A percentile compares a stretch with the other conserved stretches of the same genome.
Conservation (phyloP, 345 rosid genomes). For the thale cress (Arabidopsis thaliana) region TAIR10.1 NC_003070.9:20880501-20881000, state of each 20-base stretch:
- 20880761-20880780: conserved; percentile 97
- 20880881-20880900: not conserved
- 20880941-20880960: conserved; percentile 96
- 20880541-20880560: not conserved
- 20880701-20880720: conserved; percentile 90
- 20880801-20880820: conserved; percentile 98
- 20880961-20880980: conserved; percentile 97
- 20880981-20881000: conserved; percentile 85
- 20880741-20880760: conserved; percentile 98
- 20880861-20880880: not conserved
- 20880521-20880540: conserved; percentile 39
- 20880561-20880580: conserved; percentile 43
- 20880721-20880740: conserved; percentile 94
- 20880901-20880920: conserved; percentile 48
- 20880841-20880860: conserved; percentile 26
- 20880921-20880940: conserved; percentile 94
- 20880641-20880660: conserved; percentile 91
- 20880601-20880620: conserved; percentile 99
- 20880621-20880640: conserved; percentile 99
- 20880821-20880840: conserved; percentile 66
- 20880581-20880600: conserved; percentile 58
- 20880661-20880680: conserved; percentile 77
- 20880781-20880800: conserved; percentile 91
- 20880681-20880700: conserved; percentile 90
- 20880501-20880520: conserved; percentile 85